Evolutionary conservation across 208 protist species (phyloP), one percentile per base, ranked within the genome.

Genomic region (Leishmania lainsoni): DNA sequence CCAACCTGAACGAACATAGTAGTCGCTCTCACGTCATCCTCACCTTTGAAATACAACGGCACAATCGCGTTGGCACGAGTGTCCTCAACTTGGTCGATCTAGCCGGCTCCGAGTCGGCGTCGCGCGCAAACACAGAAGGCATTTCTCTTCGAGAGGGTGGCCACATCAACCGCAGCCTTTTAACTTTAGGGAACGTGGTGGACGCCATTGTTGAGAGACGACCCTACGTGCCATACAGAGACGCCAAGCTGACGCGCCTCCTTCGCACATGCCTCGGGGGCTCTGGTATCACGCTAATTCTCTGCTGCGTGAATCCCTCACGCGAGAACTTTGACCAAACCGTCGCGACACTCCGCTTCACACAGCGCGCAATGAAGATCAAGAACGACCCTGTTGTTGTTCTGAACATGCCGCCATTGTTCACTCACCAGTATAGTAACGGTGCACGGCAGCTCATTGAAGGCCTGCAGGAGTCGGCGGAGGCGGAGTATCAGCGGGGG

Each of bases 161-260:
- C 65, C 89, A 95, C 79, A 98, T 99, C 83, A 98, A 99, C 84
- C 80, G 90, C 26, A 98, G 94, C 74, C 89, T 99, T 39, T 89
- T 96, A 61, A 87, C 94, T 17, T 90, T 99, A 2, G 95, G 96
- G 52, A 97, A 96, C 65, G 96, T 98, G 26, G 96, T 98, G 16
- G 84, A 96, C 59, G 84, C 84, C 14, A 83, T 99, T 26, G 81
- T 93, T 35, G 90, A 92, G 78, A 87, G 86, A 68, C 86, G 88
- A 2, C 78, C 87, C 16, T 87, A 97, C 76, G 86, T 98, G 39
- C 94, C 95, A 2, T 98, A 96, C 75, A 92, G 97, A n/a, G 93
- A 96, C 42, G 91, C 92, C 22, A 98, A 97, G 79, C 87, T 98
- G 45, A 98, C 97, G 32, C 87, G 86, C 74, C 81, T 98, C 9